Conservation (phyloP, 2,329 filamentous ascomycete genomes). For the Rhynchosporium secalis region DNA sequence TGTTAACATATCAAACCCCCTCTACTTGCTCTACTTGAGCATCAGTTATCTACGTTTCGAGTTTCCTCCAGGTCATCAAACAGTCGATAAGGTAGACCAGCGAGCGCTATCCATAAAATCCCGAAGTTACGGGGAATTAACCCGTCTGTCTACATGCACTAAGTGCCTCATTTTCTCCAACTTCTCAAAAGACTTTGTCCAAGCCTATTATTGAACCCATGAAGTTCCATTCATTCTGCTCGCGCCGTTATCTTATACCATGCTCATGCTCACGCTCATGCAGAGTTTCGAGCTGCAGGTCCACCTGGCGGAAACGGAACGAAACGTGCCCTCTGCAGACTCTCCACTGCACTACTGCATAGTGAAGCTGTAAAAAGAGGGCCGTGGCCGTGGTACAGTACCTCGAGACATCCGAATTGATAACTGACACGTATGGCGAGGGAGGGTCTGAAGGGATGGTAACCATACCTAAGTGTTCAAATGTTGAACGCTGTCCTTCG, state of each 20-base stretch:
- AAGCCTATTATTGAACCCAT: background rate
- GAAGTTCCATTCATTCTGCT: background rate
- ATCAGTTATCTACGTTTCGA: background rate
- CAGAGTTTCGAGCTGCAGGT: conserved; percentile 16
- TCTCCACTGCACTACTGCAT: background rate
- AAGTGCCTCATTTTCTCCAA: background rate
- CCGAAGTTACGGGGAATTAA: background rate
- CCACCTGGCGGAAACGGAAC: conserved; percentile 14
- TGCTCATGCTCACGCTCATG: background rate
- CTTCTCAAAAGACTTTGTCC: background rate
- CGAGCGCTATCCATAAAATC: background rate
- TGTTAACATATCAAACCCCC: background rate
- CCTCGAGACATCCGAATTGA: conserved; percentile 26
- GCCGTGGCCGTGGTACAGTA: conserved; percentile 6
- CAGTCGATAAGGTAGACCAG: background rate
- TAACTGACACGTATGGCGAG: conserved; percentile 29
- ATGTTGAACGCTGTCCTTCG: background rate
- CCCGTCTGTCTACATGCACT: background rate
- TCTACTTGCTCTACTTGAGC: background rate
- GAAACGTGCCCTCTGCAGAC: conserved; percentile 10
- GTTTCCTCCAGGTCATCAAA: background rate
- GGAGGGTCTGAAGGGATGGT: conserved; percentile 2
- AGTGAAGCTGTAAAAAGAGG: conserved; percentile 2
- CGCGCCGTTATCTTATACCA: background rate
- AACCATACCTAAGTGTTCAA: background rate